Base-by-base conservation (phyloP, 1,284 basidiomycete species). In the Spongiforma sp. region DNA sequence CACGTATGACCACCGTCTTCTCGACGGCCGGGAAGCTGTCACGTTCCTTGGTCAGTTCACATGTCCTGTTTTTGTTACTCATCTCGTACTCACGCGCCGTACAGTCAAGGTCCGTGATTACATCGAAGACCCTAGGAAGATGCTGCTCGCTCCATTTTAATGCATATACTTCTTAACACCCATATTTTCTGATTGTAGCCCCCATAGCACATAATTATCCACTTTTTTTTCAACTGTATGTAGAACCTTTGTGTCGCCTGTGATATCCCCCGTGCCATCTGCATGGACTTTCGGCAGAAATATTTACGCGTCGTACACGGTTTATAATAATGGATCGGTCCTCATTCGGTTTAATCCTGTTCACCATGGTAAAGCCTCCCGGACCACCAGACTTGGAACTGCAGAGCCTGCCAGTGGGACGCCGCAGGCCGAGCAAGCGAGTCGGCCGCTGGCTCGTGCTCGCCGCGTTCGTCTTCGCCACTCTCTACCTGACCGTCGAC, bases 1-100 rank as follows among this genome's bases (percentile, higher is more conserved):
- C 65, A 98, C 96, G 5, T 98, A 98, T 79, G 96, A 99, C 81
- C 97, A 99, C 82, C 88, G 97, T 69, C 82, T 99, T 74, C 86
- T 99, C 69, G 97, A 99, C 76, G 97, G 97, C 55, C 86, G 97
- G 73, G 97, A 99, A 81, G 97, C 94, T 46, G 94, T 96, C 63
- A 98, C 96, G 46, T 98, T 99, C 95, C 90, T 99, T 69, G 95
- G 95, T 94, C 74, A 75, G 91, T 82, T 54, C 37, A 57, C 57
- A 54, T 62, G 57, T 55, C 26, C 26, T 52, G 61, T 33, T 60
- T 46, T 30, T 14, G 50, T 57, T 32, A 21, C 39, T 62, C 56
- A 37, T 57, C 60, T 28, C 57, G 32, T 54, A 14, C 59, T 70
- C 58, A 75, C 28, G 28, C 57, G 36, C 17, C 21, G 57, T 69